Conservation (phyloP, 352 stramenopile species). For the Globisporangium nodosum region DNA sequence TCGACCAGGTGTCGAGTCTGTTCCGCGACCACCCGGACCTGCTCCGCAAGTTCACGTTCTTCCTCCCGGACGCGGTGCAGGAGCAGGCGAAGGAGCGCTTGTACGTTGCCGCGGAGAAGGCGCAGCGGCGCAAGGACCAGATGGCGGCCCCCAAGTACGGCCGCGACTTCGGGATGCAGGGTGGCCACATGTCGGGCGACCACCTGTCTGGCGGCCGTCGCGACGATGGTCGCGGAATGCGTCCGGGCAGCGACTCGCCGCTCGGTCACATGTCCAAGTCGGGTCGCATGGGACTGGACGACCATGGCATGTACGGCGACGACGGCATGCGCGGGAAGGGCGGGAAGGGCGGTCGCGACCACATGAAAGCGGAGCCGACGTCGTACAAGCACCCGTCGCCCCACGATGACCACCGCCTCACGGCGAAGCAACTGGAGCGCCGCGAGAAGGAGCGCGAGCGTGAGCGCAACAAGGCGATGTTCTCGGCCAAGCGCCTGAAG, state of each 20-base stretch:
- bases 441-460: slow-evolving; percentile 76
- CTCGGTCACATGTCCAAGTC: slow-evolving; percentile 47
- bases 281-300: slow-evolving; percentile 31
- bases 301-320: slow-evolving; percentile 33
- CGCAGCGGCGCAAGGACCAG: slow-evolving; percentile 84
- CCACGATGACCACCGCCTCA: slow-evolving; percentile 42
- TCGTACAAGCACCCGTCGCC: slow-evolving; percentile 44
- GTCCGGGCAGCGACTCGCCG: slow-evolving; percentile 32
- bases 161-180: neutral
- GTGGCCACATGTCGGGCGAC: neutral
- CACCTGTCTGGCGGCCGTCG: slow-evolving; percentile 17
- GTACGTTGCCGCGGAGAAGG: slow-evolving; percentile 93
- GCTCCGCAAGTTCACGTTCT: slow-evolving; percentile 99
- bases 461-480: slow-evolving; percentile 70
- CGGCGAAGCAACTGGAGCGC: slow-evolving; percentile 53
- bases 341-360: slow-evolving; percentile 27
- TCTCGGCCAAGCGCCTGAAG: slow-evolving; percentile 68
- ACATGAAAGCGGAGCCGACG: slow-evolving; percentile 22
- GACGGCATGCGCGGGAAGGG: slow-evolving; percentile 26
- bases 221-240: slow-evolving; percentile 33
- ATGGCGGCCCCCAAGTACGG: slow-evolving; percentile 47
- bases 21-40: slow-evolving; percentile 99
- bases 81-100: slow-evolving; percentile 95
- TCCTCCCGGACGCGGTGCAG: slow-evolving; percentile 98
- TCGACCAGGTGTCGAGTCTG: slow-evolving; percentile 97